Conservation (phyloP, 1,139 yeast genomes). For the Arxiozyma telluris region DNA sequence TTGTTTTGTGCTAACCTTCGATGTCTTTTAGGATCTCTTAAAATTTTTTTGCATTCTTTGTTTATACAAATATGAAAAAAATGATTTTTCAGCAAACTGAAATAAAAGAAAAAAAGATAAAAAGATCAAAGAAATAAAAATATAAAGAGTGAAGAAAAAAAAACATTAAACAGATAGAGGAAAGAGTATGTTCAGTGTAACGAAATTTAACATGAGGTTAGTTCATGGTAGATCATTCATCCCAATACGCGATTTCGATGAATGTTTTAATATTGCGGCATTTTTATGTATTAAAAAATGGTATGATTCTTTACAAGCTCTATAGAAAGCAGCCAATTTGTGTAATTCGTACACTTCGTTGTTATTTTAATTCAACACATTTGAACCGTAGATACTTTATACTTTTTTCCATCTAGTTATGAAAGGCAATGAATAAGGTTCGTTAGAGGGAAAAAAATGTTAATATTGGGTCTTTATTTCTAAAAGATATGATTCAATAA, state of each 20-base stretch:
- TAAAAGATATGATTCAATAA: constrained; percentile 47
- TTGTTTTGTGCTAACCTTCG: no score
- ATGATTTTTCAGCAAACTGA: no score
- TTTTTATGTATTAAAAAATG: neutral
- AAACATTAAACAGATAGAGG: no score
- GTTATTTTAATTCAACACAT: constrained; percentile 13
- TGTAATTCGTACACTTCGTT: constrained; percentile 14
- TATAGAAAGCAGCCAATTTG: constrained; percentile 9
- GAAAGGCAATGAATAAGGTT: constrained; percentile 50
- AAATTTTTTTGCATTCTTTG: no score
- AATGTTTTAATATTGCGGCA: no score
- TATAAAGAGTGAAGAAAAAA: no score
- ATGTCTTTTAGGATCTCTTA: no score
- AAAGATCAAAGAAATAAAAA: no score
- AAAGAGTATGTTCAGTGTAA: no score
- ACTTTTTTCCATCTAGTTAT: constrained; percentile 28
- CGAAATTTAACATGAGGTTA: neutral
- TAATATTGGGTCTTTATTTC: constrained; percentile 46
- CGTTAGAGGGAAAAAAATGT: constrained; percentile 46
- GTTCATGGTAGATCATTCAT: neutral
- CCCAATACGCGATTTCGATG: no score
- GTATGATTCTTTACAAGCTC: constrained; percentile 15
- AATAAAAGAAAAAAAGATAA: no score
- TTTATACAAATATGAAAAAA: no score
- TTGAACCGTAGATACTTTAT: constrained; percentile 10